Evolutionary conservation across 2,329 filamentous ascomycete species (phyloP), one percentile per base, ranked within the genome.

Genomic region (Metarhizium album): DNA sequence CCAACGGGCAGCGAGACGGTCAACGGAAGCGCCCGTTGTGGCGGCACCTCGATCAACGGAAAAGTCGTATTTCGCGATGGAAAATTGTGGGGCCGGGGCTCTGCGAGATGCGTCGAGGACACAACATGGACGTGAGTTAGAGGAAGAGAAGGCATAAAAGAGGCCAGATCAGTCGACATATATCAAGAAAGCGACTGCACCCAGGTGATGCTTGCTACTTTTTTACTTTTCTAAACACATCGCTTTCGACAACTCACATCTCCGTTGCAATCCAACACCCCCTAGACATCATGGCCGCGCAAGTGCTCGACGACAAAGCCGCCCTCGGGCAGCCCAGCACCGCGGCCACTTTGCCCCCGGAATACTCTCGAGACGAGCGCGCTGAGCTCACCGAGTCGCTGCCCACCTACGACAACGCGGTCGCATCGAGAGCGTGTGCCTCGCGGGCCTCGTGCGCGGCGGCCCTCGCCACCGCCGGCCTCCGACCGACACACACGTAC

Each of bases 401-500:
- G 0, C 64, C 64, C 2, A 50, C 52, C 18, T 67, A 67, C 43
- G 53, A 57, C 11, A 4, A 24, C 11, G 27, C 47, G 29, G 33
- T 56, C 45, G 38, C 53, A 16, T 14, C 29, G 1, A 23, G 31
- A 4, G n/a, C 52, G 11, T 49, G 53, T 7, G 47, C 52, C 42
- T n/a, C 37, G 16, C 42, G 23, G 20, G 11, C 9, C 27, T 46
- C 54, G 14, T 53, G 55, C n/a, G 50, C 57, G 8, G 46, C 53
- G 20, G 45, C 53, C 3, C 47, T 48, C 4, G 5, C 59, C 20
- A 42, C 57, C 18, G 24, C 58, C 0, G 52, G 46, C 46, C 78
- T 79, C 61, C 54, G 50, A 7, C 67, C 74, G 2, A 73, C 72
- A 1, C 63, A 64, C 22, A 65, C 68, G 11, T 67, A 80, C 23